These are phyloP conservation scores for Aspergillus leporis DNA, from an alignment of 495 filamentous ascomycete species.

Conservation along the genomic window DNA sequence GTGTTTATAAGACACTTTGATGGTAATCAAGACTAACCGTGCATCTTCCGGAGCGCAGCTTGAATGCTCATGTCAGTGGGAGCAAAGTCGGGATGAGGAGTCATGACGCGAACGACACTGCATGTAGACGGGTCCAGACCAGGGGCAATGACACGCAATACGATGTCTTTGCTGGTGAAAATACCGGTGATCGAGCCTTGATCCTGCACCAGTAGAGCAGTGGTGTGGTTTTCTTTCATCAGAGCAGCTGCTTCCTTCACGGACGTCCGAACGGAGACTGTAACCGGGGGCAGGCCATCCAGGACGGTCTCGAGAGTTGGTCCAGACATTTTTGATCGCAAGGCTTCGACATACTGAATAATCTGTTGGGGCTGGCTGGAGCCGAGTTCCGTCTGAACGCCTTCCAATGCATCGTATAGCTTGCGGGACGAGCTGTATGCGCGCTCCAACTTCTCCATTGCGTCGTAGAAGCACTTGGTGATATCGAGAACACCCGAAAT, in stretches of 20 bases:
- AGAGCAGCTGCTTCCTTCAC: constrained; percentile 90
- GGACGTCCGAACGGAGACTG: constrained; percentile 91
- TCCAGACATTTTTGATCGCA: constrained; percentile 95
- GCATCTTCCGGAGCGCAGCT: constrained; percentile 97
- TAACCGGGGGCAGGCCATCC: constrained; percentile 86
- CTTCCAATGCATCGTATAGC: constrained; percentile 94
- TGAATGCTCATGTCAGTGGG: constrained; percentile 99
- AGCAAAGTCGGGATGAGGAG: constrained; percentile 96
- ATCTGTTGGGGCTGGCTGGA: constrained; percentile 97
- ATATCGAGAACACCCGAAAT: constrained; percentile 98
- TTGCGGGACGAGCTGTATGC: constrained; percentile 96
- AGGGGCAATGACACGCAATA: constrained; percentile 95
- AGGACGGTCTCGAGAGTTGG: constrained; percentile 94
- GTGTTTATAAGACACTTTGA: neutral
- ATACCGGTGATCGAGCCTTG: constrained; percentile 97
- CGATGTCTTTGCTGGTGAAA: constrained; percentile 99
- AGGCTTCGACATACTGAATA: constrained; percentile 96
- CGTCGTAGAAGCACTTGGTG: constrained; percentile 99
- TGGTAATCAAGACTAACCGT: constrained; percentile 61
- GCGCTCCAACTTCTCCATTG: constrained; percentile 98
- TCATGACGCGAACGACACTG: constrained; percentile 98
- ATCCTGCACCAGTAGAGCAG: constrained; percentile 93
- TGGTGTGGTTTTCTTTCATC: constrained; percentile 99
- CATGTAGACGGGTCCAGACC: constrained; percentile 92
- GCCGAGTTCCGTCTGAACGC: constrained; percentile 96